Percentiles rank a stretch among this genome's conserved stretches.
These are phyloP conservation scores for Chaetomium cochliodes DNA, from an alignment of 495 filamentous ascomycete species.

Conservation along the genomic window DNA sequence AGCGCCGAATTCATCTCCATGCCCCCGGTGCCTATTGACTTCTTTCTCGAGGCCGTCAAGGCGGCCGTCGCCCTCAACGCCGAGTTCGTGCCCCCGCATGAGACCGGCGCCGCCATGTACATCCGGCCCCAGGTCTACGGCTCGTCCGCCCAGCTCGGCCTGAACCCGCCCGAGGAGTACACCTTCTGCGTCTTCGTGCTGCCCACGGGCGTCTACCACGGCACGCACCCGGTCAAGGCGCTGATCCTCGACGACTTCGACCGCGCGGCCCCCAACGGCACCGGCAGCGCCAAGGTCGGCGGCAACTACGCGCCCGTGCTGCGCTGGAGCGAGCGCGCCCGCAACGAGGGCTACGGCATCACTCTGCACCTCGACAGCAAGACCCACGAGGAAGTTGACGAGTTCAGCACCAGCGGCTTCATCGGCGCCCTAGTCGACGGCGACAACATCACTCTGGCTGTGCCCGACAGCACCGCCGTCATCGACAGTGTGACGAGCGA, in stretches of 20 bases:
- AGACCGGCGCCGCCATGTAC: slow-evolving; percentile 84
- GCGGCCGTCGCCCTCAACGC: slow-evolving; percentile 82
- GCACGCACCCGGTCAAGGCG: slow-evolving; percentile 73
- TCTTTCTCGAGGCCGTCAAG: slow-evolving; percentile 72
- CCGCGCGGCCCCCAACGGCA: slow-evolving; percentile 70
- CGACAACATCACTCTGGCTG: slow-evolving; percentile 64
- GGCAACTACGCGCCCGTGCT: slow-evolving; percentile 85
- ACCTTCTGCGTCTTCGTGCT: slow-evolving; percentile 81
- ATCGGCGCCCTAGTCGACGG: slow-evolving; percentile 66
- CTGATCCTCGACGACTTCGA: slow-evolving; percentile 78
- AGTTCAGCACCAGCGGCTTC: slow-evolving; percentile 87
- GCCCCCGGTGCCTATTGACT: slow-evolving; percentile 66
- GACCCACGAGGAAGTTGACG: slow-evolving; percentile 75
- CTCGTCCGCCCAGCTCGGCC: slow-evolving; percentile 71
- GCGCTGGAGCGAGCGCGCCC: slow-evolving; percentile 72
- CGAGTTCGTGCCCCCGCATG: slow-evolving; percentile 80
- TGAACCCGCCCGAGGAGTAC: slow-evolving; percentile 84
- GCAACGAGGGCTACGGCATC: slow-evolving; percentile 72
- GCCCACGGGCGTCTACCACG: slow-evolving; percentile 88
- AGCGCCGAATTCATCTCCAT: slow-evolving; percentile 76
- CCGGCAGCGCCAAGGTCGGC: slow-evolving; percentile 70
- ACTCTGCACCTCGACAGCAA: slow-evolving; percentile 84
- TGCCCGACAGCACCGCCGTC: slow-evolving; percentile 75
- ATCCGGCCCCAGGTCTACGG: slow-evolving; percentile 86
- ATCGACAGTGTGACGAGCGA: slow-evolving; percentile 81